A percentile compares a stretch with the other conserved stretches of the same genome.
phyloP scores from a whole-genome alignment of 495 filamentous ascomycete genomes.

The Pyrenula massariospora region DNA sequence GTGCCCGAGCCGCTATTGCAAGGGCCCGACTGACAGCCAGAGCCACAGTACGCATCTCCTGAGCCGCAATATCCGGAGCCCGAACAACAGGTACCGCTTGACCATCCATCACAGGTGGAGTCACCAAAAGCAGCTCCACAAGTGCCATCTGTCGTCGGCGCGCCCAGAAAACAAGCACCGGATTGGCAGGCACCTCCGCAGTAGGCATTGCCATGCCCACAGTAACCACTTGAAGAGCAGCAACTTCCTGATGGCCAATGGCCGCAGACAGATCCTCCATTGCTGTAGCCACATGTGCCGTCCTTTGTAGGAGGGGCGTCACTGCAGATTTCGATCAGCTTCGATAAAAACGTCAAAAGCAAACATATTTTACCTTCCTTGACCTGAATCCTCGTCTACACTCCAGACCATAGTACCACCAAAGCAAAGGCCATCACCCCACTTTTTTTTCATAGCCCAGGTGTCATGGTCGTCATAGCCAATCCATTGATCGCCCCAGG shows the following conservation, averaged over 20 bases:
- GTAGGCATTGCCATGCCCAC: not conserved
- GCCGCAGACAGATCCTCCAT: not conserved
- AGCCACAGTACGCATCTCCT: not conserved
- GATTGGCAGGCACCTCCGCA: not conserved
- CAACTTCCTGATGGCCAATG: not conserved
- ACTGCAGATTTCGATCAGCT: not conserved
- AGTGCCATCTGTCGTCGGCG: not conserved
- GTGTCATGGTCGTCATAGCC: slow-evolving; percentile 30
- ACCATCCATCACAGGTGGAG: not conserved
- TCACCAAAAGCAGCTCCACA: not conserved
- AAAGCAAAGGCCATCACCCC: slow-evolving; percentile 21
- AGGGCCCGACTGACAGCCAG: not conserved
- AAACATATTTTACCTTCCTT: not conserved
- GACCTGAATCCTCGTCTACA: slow-evolving; percentile 1
- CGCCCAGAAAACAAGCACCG: not conserved
- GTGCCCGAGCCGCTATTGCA: not conserved
- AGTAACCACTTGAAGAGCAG: not conserved
- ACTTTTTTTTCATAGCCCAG: slow-evolving; percentile 25
- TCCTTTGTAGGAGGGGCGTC: not conserved
- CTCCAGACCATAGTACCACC: slow-evolving; percentile 34
- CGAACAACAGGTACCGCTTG: not conserved
- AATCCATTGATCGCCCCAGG: slow-evolving; percentile 31
- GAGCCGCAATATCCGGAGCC: not conserved
- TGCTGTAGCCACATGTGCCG: not conserved
- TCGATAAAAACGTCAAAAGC: not conserved